Conservation (phyloP, 148 eudicot species). For the Mesembryanthemum crystallinum region DNA sequence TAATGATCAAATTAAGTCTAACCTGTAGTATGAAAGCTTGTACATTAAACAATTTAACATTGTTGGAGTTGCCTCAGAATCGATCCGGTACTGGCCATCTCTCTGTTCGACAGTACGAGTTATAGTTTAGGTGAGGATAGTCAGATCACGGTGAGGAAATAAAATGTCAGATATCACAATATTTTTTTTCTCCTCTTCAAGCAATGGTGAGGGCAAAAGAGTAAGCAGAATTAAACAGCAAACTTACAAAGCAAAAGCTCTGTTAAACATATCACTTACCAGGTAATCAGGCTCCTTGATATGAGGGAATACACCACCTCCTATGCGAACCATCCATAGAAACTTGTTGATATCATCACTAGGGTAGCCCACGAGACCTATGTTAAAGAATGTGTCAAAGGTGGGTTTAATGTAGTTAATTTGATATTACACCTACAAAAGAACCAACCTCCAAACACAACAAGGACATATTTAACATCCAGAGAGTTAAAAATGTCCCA, state of each 20-base stretch:
- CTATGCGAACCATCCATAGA: conserved; percentile 98
- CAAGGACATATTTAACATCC: conserved; percentile 98
- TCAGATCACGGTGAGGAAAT: background rate
- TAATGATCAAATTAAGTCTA: background rate
- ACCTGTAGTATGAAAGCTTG: conserved; percentile 97
- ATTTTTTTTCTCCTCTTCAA: background rate
- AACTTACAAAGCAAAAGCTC: background rate
- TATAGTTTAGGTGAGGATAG: conserved; percentile 7
- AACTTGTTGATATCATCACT: conserved; percentile 97
- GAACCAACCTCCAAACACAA: conserved; percentile 92
- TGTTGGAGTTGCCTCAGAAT: conserved; percentile 87
- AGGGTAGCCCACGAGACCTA: conserved; percentile 98
- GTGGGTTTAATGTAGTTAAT: background rate
- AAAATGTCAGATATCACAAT: background rate
- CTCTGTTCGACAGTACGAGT: conserved; percentile 45
- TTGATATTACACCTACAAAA: conserved; percentile 8
- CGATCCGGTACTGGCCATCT: conserved; percentile 95
- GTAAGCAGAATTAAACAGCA: background rate
- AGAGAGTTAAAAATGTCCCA: conserved; percentile 93
- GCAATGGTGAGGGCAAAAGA: background rate
- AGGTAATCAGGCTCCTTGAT: conserved; percentile 98
- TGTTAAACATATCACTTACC: conserved; percentile 35
- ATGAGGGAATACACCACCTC: conserved; percentile 98
- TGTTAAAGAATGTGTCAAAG: conserved; percentile 19
- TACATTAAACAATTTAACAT: conserved; percentile 93